phyloP scores from a whole-genome alignment of 23 red algal species.

The Gracilaria gracilis region DNA sequence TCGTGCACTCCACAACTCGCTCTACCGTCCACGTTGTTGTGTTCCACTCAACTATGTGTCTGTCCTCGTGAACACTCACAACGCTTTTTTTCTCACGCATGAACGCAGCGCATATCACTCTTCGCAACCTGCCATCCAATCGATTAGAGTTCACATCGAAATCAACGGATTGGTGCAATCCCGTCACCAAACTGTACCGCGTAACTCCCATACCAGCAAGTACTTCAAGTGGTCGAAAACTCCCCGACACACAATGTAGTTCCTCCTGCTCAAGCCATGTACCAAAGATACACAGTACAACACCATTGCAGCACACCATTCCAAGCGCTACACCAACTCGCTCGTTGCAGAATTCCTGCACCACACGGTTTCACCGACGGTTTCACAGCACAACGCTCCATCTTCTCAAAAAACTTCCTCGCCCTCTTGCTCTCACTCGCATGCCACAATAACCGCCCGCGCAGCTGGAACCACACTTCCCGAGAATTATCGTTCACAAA shows the following conservation, averaged over 20 bases:
- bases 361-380: conserved; percentile 6
- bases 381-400: neutral
- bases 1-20: neutral
- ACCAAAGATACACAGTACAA: neutral
- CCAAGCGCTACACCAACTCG: neutral
- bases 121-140: neutral
- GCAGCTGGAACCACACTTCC: conserved; percentile 20
- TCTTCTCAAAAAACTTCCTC: conserved; percentile 6
- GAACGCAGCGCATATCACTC: neutral
- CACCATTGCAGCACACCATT: neutral
- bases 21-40: neutral
- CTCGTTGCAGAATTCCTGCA: neutral
- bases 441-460: conserved; percentile 31
- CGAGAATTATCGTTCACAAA: neutral
- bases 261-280: neutral
- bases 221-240: too few relatives aligned
- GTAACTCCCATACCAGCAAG: neutral
- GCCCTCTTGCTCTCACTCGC: neutral
- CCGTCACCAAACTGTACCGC: neutral
- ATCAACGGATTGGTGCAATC: neutral
- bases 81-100: neutral
- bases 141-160: neutral
- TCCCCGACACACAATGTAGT: neutral
- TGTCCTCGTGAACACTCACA: neutral
- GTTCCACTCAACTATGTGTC: neutral